These are phyloP conservation scores for Zea mays DNA, from an alignment of 176 grass and related monocot species.

Conservation along the genomic window DNA sequence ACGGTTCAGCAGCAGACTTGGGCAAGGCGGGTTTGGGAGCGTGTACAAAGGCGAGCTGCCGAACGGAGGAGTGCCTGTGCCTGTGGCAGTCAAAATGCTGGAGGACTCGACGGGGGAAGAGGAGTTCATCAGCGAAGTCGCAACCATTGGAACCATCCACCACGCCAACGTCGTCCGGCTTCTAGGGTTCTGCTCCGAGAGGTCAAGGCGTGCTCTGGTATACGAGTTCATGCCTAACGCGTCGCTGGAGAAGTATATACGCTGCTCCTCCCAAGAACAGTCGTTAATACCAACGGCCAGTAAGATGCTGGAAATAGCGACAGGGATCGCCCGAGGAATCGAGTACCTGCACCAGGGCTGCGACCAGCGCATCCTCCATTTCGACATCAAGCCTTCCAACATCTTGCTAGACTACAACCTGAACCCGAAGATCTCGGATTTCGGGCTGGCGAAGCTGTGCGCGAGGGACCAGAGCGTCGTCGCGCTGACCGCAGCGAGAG, in stretches of 20 bases:
- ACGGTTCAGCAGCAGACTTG: slow-evolving; percentile 44
- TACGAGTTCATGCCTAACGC: slow-evolving; percentile 70
- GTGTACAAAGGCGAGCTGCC: slow-evolving; percentile 54
- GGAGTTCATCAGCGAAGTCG: slow-evolving; percentile 83
- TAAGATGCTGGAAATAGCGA: slow-evolving; percentile 41
- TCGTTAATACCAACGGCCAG: not conserved
- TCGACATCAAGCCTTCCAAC: slow-evolving; percentile 71
- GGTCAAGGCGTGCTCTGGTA: slow-evolving; percentile 42
- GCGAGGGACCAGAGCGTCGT: slow-evolving; percentile 61
- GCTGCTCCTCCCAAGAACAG: not conserved
- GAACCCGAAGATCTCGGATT: slow-evolving; percentile 65
- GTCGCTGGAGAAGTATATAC: slow-evolving; percentile 52
- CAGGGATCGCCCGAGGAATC: slow-evolving; percentile 55
- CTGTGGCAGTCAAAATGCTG: slow-evolving; percentile 72
- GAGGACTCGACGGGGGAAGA: slow-evolving; percentile 40
- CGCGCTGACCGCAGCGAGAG: slow-evolving; percentile 43
- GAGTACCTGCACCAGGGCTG: slow-evolving; percentile 70
- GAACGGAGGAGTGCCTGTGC: slow-evolving; percentile 30
- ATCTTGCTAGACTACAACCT: slow-evolving; percentile 55
- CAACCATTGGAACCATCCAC: slow-evolving; percentile 68
- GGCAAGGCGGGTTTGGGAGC: slow-evolving; percentile 60
- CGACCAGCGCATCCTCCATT: slow-evolving; percentile 64
- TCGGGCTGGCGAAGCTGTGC: slow-evolving; percentile 65
- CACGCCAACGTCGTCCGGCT: slow-evolving; percentile 65
- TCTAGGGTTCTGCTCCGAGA: slow-evolving; percentile 55